These are phyloP conservation scores for Pistacia integerrima DNA, from an alignment of 345 rosid species.

Conservation along the genomic window DNA sequence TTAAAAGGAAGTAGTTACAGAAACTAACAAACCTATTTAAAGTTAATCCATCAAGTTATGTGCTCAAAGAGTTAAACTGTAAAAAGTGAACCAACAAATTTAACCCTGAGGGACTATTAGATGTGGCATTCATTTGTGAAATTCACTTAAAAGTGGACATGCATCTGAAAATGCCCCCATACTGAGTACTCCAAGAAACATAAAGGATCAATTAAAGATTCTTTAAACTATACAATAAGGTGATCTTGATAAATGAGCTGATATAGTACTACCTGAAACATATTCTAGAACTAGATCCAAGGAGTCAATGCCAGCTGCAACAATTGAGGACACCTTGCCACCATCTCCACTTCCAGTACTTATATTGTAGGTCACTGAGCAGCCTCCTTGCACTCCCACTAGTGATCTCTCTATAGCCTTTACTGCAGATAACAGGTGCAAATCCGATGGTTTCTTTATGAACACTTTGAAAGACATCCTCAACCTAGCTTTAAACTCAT, in stretches of 20 bases:
- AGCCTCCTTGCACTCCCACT: slow-evolving; percentile 64
- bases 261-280: slow-evolving; percentile 61
- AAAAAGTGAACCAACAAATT: not conserved
- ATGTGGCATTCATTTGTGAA: not conserved
- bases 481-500: slow-evolving; percentile 65
- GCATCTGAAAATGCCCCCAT: not conserved
- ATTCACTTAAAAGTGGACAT: not conserved
- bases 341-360: slow-evolving; percentile 59
- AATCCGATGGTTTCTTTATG: slow-evolving; percentile 61
- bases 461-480: slow-evolving; percentile 68
- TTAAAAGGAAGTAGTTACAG: not conserved
- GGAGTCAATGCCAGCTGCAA: slow-evolving; percentile 87
- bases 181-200: not conserved
- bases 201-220: not conserved
- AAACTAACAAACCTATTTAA: not conserved
- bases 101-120: not conserved
- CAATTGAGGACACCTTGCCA: slow-evolving; percentile 63
- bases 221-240: slow-evolving; percentile 2
- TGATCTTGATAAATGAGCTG: not conserved
- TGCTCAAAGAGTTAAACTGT: not conserved
- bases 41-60: not conserved
- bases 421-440: slow-evolving; percentile 65
- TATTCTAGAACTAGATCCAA: slow-evolving; percentile 85
- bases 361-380: slow-evolving; percentile 46
- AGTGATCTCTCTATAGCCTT: slow-evolving; percentile 81